Evolutionary conservation across 2,329 filamentous ascomycete species (phyloP).

Genomic region (Emergomyces africanus): DNA sequence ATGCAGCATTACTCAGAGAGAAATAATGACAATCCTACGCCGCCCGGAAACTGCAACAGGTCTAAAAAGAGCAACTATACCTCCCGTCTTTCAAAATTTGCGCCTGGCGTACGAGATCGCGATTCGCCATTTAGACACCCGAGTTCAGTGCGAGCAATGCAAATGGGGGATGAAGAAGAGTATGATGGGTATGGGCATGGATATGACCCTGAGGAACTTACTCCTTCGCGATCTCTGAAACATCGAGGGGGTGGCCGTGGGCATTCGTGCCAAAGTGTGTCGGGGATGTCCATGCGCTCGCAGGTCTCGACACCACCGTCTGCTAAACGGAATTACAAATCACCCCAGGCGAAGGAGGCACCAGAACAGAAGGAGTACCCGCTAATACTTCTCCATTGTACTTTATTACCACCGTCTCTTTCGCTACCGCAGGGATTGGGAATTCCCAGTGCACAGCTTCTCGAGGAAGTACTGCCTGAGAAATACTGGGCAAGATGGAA

Average conservation of each 20-base stretch:
- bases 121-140: slow-evolving; percentile 31
- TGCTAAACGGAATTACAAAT: slow-evolving; percentile 18
- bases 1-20: slow-evolving; percentile 4
- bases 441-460: slow-evolving; percentile 26
- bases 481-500: slow-evolving; percentile 36
- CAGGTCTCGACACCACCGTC: slow-evolving; percentile 21
- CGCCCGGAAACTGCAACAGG: background rate
- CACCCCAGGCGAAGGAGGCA: slow-evolving; percentile 1
- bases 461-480: slow-evolving; percentile 39
- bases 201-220: slow-evolving; percentile 25
- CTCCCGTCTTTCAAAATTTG: slow-evolving; percentile 12
- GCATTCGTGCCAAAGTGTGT: slow-evolving; percentile 13
- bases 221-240: slow-evolving; percentile 20
- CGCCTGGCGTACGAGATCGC: slow-evolving; percentile 21
- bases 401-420: slow-evolving; percentile 39
- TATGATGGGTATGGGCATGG: slow-evolving; percentile 17
- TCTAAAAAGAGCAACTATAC: slow-evolving; percentile 10
- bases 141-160: slow-evolving; percentile 31
- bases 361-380: slow-evolving; percentile 34
- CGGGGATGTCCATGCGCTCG: slow-evolving; percentile 21
- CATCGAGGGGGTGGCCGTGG: slow-evolving; percentile 7
- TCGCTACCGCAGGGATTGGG: slow-evolving; percentile 30
- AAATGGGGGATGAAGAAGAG: slow-evolving; percentile 20
- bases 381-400: slow-evolving; percentile 49
- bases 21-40: background rate